Conservation (phyloP, 73 alveolate genomes). For the Stentor coeruleus region DNA sequence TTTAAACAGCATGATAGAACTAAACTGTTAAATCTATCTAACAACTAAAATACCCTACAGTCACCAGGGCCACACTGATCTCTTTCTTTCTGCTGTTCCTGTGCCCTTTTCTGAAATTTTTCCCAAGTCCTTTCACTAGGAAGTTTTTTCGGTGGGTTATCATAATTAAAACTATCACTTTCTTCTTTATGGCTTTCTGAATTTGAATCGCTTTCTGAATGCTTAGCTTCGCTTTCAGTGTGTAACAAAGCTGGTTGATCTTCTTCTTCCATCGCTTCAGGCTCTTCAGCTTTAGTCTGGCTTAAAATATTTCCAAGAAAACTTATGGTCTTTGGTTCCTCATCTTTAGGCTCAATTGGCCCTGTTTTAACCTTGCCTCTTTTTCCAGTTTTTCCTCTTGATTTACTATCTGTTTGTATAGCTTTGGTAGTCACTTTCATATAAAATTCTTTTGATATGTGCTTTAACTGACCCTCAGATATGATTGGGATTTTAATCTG, state of each 20-base stretch:
- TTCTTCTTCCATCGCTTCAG: too few species aligned
- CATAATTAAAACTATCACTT: not conserved
- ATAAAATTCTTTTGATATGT: not conserved
- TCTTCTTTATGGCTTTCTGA: conserved; percentile 1
- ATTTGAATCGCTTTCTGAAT: not conserved
- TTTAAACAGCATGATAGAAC: too few species aligned
- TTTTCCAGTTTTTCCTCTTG: too few species aligned
- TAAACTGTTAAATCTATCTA: too few species aligned
- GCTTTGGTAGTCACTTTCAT: not conserved
- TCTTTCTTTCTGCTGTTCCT: not conserved
- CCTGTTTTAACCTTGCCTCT: too few species aligned
- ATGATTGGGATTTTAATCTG: not conserved
- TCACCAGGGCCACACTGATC: not conserved
- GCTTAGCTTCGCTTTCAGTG: not conserved
- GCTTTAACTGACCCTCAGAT: not conserved
- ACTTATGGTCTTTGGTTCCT: too few species aligned
- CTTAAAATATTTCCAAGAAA: too few species aligned
- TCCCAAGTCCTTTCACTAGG: conserved; percentile 12
- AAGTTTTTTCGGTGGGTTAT: not conserved
- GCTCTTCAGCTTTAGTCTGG: too few species aligned
- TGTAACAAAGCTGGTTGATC: too few species aligned
- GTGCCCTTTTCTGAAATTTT: conserved; percentile 8
- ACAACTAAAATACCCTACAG: not conserved
- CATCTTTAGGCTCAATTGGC: too few species aligned
- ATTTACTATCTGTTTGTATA: not conserved